Conservation (phyloP, 2,329 filamentous ascomycete species). For the Shiraia bambusicola region DNA sequence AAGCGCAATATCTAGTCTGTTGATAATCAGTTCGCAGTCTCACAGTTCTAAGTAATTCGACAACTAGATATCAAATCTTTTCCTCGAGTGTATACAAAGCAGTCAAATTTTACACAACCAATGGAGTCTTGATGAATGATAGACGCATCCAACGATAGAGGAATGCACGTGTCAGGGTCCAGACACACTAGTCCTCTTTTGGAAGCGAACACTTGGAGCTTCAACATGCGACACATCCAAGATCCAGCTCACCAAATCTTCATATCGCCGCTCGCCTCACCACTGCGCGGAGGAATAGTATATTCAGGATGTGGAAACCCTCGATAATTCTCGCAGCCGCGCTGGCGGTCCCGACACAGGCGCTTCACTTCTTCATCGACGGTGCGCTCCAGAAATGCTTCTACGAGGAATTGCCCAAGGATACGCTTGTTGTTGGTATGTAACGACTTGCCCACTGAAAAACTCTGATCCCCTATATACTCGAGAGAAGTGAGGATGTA, state of each 20-base stretch:
- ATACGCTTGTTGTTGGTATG: conserved; percentile 88
- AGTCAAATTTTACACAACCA: too few relatives aligned
- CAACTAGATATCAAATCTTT: too few relatives aligned
- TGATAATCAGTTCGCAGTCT: too few relatives aligned
- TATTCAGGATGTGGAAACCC: conserved; percentile 36
- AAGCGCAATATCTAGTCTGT: too few relatives aligned
- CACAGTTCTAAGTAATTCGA: too few relatives aligned
- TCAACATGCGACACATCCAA: conserved; percentile 26
- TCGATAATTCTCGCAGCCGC: conserved; percentile 67
- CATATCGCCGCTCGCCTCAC: conserved; percentile 21
- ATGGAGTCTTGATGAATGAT: background rate
- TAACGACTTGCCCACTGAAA: background rate
- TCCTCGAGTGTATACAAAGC: too few relatives aligned
- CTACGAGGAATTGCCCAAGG: conserved; percentile 96
- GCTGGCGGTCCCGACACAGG: conserved; percentile 65
- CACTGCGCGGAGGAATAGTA: conserved; percentile 20
- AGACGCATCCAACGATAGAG: conserved; percentile 9
- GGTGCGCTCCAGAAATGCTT: conserved; percentile 87
- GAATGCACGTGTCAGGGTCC: conserved; percentile 17
- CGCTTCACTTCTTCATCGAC: conserved; percentile 95
- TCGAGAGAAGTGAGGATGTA: background rate
- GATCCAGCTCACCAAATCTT: conserved; percentile 20
- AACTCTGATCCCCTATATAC: background rate
- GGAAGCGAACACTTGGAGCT: conserved; percentile 30
- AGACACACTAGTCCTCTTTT: conserved; percentile 14